A percentile compares a stretch with the other conserved stretches of the same genome.
These are phyloP conservation scores for Thelonectria blattea DNA, from an alignment of 2,329 filamentous ascomycete species.

Conservation along the genomic window DNA sequence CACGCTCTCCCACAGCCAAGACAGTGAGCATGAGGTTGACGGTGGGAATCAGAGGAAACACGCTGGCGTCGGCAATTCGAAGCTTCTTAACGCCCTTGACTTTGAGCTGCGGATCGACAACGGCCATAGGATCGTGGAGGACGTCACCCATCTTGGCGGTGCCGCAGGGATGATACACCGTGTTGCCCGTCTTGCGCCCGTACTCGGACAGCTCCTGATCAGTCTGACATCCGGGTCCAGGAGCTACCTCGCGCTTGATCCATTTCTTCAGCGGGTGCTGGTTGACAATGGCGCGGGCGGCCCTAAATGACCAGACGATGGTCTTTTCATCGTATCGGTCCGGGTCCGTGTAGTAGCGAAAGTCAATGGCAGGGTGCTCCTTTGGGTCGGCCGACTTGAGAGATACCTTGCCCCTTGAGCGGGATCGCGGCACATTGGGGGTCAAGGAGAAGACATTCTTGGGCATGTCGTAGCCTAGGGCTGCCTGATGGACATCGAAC, in stretches of 20 bases:
- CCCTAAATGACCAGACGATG: slow-evolving; percentile 75
- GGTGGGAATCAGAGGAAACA: slow-evolving; percentile 83
- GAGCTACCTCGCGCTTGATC: slow-evolving; percentile 80
- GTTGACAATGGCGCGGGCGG: slow-evolving; percentile 73
- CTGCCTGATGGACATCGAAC: slow-evolving; percentile 81
- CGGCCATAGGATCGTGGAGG: slow-evolving; percentile 68
- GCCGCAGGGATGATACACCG: slow-evolving; percentile 87
- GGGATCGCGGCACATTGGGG: slow-evolving; percentile 82
- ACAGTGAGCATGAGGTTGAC: slow-evolving; percentile 92
- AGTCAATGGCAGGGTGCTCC: slow-evolving; percentile 82
- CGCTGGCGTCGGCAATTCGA: slow-evolving; percentile 81
- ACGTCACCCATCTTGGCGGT: slow-evolving; percentile 90
- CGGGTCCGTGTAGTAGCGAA: slow-evolving; percentile 84
- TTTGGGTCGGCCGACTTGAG: slow-evolving; percentile 74
- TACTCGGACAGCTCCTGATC: slow-evolving; percentile 83
- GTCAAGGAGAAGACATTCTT: slow-evolving; percentile 86
- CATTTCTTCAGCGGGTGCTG: slow-evolving; percentile 78
- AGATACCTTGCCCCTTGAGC: slow-evolving; percentile 76
- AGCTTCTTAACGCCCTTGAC: slow-evolving; percentile 73
- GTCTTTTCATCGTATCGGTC: slow-evolving; percentile 83
- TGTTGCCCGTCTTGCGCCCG: slow-evolving; percentile 78
- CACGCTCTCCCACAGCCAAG: slow-evolving; percentile 78
- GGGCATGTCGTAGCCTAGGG: slow-evolving; percentile 69
- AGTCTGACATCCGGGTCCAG: slow-evolving; percentile 71
- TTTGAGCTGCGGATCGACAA: slow-evolving; percentile 75